Evolutionary conservation across 371 early-diverging fungal genomes (phyloP).

Genomic region (Mucor lusitanicus): DNA sequence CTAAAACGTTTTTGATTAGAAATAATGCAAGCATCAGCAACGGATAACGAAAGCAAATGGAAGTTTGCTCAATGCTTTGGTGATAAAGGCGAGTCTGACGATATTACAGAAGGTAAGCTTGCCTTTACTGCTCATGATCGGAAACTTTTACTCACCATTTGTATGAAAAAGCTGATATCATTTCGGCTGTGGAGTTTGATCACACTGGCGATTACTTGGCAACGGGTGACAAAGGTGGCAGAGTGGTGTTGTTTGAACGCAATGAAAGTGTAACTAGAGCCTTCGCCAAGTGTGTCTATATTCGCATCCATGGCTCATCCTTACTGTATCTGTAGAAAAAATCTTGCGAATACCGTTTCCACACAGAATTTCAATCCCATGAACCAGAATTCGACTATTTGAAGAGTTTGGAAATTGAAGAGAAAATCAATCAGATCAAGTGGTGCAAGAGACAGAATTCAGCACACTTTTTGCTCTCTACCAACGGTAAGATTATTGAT

Average conservation of each 20-base stretch:
- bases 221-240: conserved; percentile 92
- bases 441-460: conserved; percentile 84
- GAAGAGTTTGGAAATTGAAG: conserved; percentile 94
- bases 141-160: not conserved
- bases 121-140: not conserved
- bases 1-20: not conserved
- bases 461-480: conserved; percentile 89
- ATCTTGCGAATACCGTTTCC: conserved; percentile 91
- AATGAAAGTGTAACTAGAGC: conserved; percentile 47
- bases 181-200: conserved; percentile 96
- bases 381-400: conserved; percentile 97
- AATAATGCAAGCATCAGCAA: conserved; percentile 11
- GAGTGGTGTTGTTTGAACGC: conserved; percentile 89
- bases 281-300: not conserved
- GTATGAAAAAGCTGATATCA: conserved; percentile 80
- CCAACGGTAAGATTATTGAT: conserved; percentile 68
- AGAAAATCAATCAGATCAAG: conserved; percentile 94
- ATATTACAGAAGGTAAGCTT: conserved; percentile 88
- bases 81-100: conserved; percentile 97
- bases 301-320: not conserved
- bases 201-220: conserved; percentile 90
- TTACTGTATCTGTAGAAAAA: conserved; percentile 67
- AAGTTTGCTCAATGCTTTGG: conserved; percentile 99
- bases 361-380: conserved; percentile 94
- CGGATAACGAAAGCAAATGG: conserved; percentile 73